A percentile compares a stretch with the other conserved stretches of the same genome.
phyloP scores from a whole-genome alignment of 2,329 filamentous ascomycete genomes.

The Epichloe amarillans region DNA sequence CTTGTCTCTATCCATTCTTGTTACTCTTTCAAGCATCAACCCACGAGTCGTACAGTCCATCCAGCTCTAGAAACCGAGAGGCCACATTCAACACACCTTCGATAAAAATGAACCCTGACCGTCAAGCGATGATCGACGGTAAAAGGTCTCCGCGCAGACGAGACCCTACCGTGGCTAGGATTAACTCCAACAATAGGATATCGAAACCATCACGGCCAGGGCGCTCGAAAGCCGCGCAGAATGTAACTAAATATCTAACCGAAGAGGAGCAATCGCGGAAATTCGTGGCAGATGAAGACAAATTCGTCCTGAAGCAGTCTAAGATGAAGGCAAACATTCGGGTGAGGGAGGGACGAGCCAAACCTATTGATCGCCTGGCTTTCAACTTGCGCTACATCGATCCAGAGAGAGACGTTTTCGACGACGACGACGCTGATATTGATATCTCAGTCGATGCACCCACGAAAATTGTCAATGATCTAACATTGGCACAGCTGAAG shows the following conservation, averaged over 20 bases:
- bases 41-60: not conserved
- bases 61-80: not conserved
- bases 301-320: constrained; percentile 88
- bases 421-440: constrained; percentile 65
- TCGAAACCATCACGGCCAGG: constrained; percentile 33
- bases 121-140: constrained; percentile 40
- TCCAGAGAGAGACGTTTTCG: constrained; percentile 68
- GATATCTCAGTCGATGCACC: constrained; percentile 68
- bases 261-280: constrained; percentile 66
- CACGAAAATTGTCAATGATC: constrained; percentile 61
- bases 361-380: constrained; percentile 85
- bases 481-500: constrained; percentile 52
- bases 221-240: constrained; percentile 15
- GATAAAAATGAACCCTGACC: constrained; percentile 36
- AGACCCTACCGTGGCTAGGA: constrained; percentile 41
- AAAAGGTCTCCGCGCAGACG: constrained; percentile 28
- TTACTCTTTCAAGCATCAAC: not conserved
- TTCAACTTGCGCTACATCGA: constrained; percentile 86
- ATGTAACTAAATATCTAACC: constrained; percentile 39
- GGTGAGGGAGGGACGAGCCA: constrained; percentile 79
- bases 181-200: constrained; percentile 42
- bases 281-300: constrained; percentile 90
- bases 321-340: constrained; percentile 97
- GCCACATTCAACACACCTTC: not conserved
- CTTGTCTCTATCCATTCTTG: no score